These are phyloP conservation scores for Apiospora rasikravindrae DNA, from an alignment of 2,329 filamentous ascomycete genomes.

Conservation along the genomic window DNA sequence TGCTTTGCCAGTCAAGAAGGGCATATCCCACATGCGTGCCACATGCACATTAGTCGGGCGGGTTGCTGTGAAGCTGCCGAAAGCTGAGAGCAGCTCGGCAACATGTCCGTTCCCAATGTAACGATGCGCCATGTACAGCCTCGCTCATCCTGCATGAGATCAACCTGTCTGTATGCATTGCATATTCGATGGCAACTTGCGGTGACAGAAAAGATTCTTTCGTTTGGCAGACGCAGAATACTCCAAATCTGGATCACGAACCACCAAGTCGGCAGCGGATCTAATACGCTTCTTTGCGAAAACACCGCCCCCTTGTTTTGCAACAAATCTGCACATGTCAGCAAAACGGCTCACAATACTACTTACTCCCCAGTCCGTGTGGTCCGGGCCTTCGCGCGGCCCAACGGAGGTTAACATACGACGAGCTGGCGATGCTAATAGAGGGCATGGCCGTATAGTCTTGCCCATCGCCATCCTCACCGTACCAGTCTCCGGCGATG, in stretches of 20 bases:
- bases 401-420: neutral
- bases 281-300: neutral
- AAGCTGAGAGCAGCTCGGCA: slow-evolving; percentile 10
- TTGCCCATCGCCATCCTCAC: neutral
- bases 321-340: neutral
- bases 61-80: neutral
- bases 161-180: neutral
- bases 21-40: slow-evolving; percentile 4
- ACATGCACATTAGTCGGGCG: neutral
- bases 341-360: slow-evolving; percentile 5
- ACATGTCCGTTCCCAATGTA: slow-evolving; percentile 3
- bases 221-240: neutral
- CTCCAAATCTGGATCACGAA: slow-evolving; percentile 8
- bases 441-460: neutral
- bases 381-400: neutral
- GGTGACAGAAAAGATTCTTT: neutral
- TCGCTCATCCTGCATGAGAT: slow-evolving; percentile 15
- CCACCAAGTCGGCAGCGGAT: neutral
- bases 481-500: neutral
- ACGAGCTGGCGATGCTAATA: neutral
- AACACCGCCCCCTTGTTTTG: slow-evolving; percentile 7
- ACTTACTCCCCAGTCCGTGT: neutral
- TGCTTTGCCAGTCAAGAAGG: neutral
- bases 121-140: slow-evolving; percentile 11
- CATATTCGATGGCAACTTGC: slow-evolving; percentile 11